Percentiles rank a stretch among this genome's conserved stretches.
Evolutionary conservation across 108 stramenopile genomes (phyloP).

Genomic region (Conticribra weissflogii): DNA sequence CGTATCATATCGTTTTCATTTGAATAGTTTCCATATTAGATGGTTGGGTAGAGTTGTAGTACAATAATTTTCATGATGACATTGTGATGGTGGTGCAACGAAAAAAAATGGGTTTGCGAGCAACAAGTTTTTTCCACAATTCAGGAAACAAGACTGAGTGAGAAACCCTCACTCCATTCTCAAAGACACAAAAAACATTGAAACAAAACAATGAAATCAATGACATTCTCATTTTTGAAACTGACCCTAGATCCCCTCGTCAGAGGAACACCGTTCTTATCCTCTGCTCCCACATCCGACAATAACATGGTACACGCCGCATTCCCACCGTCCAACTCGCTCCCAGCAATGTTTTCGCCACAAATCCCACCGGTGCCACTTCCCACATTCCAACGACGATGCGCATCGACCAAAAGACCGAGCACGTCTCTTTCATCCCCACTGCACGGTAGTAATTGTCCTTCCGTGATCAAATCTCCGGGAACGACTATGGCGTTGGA

Average conservation of each 20-base stretch:
- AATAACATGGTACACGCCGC: constrained; percentile 68
- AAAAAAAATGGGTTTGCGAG: too few species aligned
- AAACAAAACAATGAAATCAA: too few species aligned
- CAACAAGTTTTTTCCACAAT: too few species aligned
- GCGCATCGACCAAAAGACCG: constrained; percentile 32
- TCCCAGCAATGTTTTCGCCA: too few species aligned
- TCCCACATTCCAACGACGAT: constrained; percentile 40
- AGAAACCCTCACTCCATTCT: too few species aligned
- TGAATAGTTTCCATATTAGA: constrained; percentile 29
- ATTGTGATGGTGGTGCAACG: too few species aligned
- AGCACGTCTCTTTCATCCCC: constrained; percentile 13
- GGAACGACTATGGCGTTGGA: constrained; percentile 70
- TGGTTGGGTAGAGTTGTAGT: too few species aligned
- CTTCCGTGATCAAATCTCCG: constrained; percentile 69
- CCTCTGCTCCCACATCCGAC: constrained; percentile 79
- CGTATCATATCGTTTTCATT: not conserved
- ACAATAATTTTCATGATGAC: too few species aligned
- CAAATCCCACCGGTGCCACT: not conserved
- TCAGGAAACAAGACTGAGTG: too few species aligned
- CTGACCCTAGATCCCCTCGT: constrained; percentile 74
- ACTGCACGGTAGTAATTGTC: constrained; percentile 9
- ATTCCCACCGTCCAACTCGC: too few species aligned
- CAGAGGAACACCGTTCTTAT: constrained; percentile 78
- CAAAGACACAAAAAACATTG: too few species aligned
- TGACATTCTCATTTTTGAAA: too few species aligned